Conservation (phyloP, 768 basidiomycete species). For the Phlegmacium glaucopus region DNA sequence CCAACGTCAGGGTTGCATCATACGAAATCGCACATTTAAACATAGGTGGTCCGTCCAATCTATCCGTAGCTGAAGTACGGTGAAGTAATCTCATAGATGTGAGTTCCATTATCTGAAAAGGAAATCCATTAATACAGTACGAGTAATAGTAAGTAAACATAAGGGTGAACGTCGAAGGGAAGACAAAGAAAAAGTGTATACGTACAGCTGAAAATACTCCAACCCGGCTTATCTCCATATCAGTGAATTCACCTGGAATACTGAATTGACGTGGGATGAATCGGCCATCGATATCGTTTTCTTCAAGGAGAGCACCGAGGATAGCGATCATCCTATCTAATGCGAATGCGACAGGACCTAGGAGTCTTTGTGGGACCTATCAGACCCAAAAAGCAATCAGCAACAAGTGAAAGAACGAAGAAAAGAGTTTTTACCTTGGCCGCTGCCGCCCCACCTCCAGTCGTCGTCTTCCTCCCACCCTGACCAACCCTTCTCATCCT, state of each 20-base stretch:
- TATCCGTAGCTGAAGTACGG: constrained; percentile 57
- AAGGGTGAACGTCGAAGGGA: neutral
- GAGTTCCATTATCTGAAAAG: constrained; percentile 60
- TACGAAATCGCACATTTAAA: constrained; percentile 75
- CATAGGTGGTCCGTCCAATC: constrained; percentile 64
- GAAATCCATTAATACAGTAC: constrained; percentile 1
- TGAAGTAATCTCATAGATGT: constrained; percentile 63
- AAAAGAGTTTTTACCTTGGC: neutral
- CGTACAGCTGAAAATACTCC: constrained; percentile 59
- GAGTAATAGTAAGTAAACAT: too few relatives aligned
- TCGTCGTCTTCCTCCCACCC: constrained; percentile 34
- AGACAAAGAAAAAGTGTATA: constrained; percentile 7
- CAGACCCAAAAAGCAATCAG: neutral
- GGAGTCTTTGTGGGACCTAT: constrained; percentile 71
- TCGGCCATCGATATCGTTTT: constrained; percentile 57
- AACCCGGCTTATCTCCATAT: constrained; percentile 66
- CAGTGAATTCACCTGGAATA: constrained; percentile 68
- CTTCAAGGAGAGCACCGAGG: constrained; percentile 72
- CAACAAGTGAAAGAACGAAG: neutral
- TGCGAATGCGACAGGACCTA: constrained; percentile 77
- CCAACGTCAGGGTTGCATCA: constrained; percentile 49
- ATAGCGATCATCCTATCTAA: constrained; percentile 80
- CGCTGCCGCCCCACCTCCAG: constrained; percentile 44
- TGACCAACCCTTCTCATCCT: constrained; percentile 44
- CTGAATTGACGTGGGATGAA: constrained; percentile 43